Base-by-base conservation (phyloP, 2,329 filamentous ascomycete genomes). In the Aaosphaeria pasadenensis region DNA sequence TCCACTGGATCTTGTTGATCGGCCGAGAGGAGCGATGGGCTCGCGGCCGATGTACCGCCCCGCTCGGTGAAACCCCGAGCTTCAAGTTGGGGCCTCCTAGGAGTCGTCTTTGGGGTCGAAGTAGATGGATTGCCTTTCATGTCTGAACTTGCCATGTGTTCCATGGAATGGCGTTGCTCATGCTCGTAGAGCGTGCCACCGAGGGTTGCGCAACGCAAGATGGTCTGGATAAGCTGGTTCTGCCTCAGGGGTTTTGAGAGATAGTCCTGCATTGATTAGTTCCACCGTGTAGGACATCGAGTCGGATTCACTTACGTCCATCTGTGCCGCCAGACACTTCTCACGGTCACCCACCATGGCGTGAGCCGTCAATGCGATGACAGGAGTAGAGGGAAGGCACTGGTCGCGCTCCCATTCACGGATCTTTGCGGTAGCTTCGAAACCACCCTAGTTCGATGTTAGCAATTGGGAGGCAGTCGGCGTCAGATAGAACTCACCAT, bases 271-370 rank as follows among this genome's bases (percentile, higher is more conserved):
- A 11, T n/a, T 17, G 41, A 50, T 67, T 45, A 60, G 53, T 45
- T 7, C 33, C 17, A 2, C 32, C 30, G 5, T n/a, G 6, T 1
- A 11, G 6, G 9, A 5, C 32, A 6, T 11, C 29, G n/a, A 11
- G 17, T 28, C 13, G 17, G 11, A 9, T 24, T 17, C 13, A 68
- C 69, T 47, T 56, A 71, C 68, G 70, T 99, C 94, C 94, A 99
- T 99, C 75, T 97, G 91, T 7, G 92, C 94, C 69, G 96, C 90
- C 52, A 99, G 95, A 71, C 94, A 99, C 77, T 95, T 96, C 70
- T 99, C 94, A 43, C 94, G 84, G 66, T 99, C 94, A 56, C 94
- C 94, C 77, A 97, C 86, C 94, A 99, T 99, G 60, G 94, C 94
- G 73, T 99, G 94, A 1, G 94, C 94, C 9, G 94, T 99, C 40